Base-by-base conservation (phyloP, 306 rosid species). In the Lathyrus tuberosus region DNA sequence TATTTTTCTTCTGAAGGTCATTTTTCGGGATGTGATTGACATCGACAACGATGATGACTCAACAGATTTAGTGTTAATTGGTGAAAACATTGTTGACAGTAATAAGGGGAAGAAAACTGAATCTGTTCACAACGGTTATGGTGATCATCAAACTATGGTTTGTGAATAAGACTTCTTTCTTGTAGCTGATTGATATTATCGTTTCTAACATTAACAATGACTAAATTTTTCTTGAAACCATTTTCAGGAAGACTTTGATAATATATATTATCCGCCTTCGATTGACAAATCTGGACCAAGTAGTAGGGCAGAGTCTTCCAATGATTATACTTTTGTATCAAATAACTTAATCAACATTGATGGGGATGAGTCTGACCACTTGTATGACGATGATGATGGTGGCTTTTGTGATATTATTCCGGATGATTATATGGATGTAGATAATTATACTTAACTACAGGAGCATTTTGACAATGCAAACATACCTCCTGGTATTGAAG, bases 401-500 rank as follows among this genome's bases (percentile, higher is more conserved):
- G n/a, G n/a, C n/a, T n/a, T n/a, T n/a, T n/a, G n/a, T n/a, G 81
- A 70, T 80, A 16, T 28, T 67, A 65, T 62, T 80, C 22, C 38
- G 12, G 90, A 89, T 12, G 91, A 87, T n/a, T 68, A 62, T 65
- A 77, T 79, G 83, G 86, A 91, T 13, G 71, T 73, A 26, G 96
- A 91, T 75, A 58, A 77, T 20, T 88, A 83, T 73, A 71, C 87
- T 42, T 48, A 64, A 43, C 59, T 89, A 72, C 92, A 89, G 81
- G 77, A 83, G 12, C 88, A 81, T 64, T 87, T 92, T 76, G 95
- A 92, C 78, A 71, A 76, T 16, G 84, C 77, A 53, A 79, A 88
- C 52, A 80, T 89, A 65, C 96, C 98, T 74, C 65, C 96, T 5
- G 96, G 84, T 52, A 75, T 92, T 67, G 98, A 92, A 83, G 92